phyloP scores from a whole-genome alignment of 2,329 filamentous ascomycete species.

The Arachnomyces sp. region DNA sequence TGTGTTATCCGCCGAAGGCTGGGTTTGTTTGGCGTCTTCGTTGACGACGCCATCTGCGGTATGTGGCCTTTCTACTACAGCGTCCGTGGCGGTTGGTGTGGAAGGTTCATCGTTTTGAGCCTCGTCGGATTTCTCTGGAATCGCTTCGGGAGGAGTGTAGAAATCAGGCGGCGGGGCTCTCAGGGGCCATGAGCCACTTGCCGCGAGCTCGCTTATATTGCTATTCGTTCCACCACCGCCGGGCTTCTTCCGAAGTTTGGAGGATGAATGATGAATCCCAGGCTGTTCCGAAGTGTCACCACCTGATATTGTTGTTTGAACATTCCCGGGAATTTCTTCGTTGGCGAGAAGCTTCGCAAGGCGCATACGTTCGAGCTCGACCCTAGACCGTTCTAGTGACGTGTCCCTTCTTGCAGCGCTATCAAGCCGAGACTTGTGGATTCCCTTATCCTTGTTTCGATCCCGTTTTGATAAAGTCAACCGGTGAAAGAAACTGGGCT shows the following conservation, averaged over 20 bases:
- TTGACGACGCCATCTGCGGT: slow-evolving; percentile 13
- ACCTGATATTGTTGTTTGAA: slow-evolving; percentile 14
- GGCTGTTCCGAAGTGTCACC: slow-evolving; percentile 2
- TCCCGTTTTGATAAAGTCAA: slow-evolving; percentile 20
- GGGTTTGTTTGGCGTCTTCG: neutral
- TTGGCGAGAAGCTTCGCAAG: slow-evolving; percentile 17
- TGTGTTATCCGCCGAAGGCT: no score
- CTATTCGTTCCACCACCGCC: neutral
- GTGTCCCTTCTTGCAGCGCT: slow-evolving; percentile 57
- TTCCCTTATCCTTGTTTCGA: slow-evolving; percentile 30
- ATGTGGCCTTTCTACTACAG: slow-evolving; percentile 5
- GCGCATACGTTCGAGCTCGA: slow-evolving; percentile 35
- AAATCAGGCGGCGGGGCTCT: slow-evolving; percentile 1
- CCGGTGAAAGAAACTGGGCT: slow-evolving; percentile 25
- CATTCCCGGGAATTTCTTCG: slow-evolving; percentile 4
- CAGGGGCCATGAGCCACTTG: slow-evolving; percentile 20
- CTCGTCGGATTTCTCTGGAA: neutral
- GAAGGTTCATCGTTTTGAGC: neutral
- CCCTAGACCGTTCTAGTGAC: slow-evolving; percentile 51
- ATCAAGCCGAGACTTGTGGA: slow-evolving; percentile 49
- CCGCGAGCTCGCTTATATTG: neutral
- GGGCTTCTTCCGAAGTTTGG: slow-evolving; percentile 22
- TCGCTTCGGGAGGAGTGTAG: neutral
- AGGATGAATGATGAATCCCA: slow-evolving; percentile 11
- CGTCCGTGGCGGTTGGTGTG: neutral